Evolutionary conservation across 345 rosid genomes (phyloP), one percentile per base, ranked within the genome.

Genomic region (Syzygium jambos): DNA sequence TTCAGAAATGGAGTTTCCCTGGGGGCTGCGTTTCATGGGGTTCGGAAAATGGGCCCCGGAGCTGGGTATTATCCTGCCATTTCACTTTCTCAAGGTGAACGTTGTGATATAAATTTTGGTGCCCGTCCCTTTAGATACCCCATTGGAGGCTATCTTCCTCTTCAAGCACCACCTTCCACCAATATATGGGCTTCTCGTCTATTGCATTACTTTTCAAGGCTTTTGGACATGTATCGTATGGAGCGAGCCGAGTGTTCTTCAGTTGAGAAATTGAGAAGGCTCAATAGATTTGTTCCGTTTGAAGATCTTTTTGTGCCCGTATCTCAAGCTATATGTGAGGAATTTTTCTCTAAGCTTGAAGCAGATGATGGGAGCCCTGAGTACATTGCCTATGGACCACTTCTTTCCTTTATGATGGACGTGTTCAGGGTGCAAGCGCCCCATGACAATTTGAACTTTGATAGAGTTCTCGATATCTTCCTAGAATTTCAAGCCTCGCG

Each of bases 71-170:
- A 96, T 88, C 99, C 99, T 86, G 98, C 99, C 41, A 68, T 95
- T 86, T 98, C 99, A 89, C 93, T 98, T 89, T 96, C 99, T 68
- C 99, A 93, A 90, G 99, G 98, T 87, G 99, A 98, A 90, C 90
- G 97, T 52, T 96, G 98, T 54, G 97, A 94, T 88, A 88, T 98
- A 80, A 96, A 98, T 87, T 98, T 98, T 86, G 99, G 99, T 59
- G 92, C 93, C 41, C 96, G 91, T 46, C 99, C 99, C 43, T 98
- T 98, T 88, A 96, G 89, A 88, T 93, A 93, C 88, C 97, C 97
- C 9, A 87, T 96, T 41, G 88, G 90, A 56, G 93, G 95, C 54
- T 96, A 92, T 89, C 91, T 91, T 90, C 97, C 99, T 38, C 95
- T 96, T 87, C 95, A 94, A 90, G 92, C 90, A 87, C 91, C 96